These are phyloP conservation scores for Bjerkandera adusta DNA, from an alignment of 1,284 basidiomycete genomes.

Conservation along the genomic window DNA sequence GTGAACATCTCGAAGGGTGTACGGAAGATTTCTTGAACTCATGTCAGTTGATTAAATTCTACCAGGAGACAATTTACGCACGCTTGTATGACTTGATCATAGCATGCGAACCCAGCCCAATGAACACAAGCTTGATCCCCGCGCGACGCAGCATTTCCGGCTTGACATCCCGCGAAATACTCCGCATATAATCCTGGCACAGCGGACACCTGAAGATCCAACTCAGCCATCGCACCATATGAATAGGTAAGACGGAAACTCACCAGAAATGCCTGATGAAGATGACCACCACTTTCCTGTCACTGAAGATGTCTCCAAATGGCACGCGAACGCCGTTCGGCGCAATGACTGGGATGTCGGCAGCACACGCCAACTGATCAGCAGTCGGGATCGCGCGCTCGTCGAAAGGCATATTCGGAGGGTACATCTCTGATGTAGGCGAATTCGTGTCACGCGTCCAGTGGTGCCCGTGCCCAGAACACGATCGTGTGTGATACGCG, in stretches of 20 bases:
- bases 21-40: conserved; percentile 61
- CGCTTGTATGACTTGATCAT: conserved; percentile 71
- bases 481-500: conserved; percentile 2
- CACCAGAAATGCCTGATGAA: conserved; percentile 77
- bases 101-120: conserved; percentile 76
- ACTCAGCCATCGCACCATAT: conserved; percentile 3
- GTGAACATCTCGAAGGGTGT: conserved; percentile 69
- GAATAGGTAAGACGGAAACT: conserved; percentile 14
- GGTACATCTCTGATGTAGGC: too few species aligned
- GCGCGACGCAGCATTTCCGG: conserved; percentile 52
- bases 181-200: conserved; percentile 84
- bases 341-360: conserved; percentile 59
- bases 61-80: conserved; percentile 34
- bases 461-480: too few species aligned
- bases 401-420: too few species aligned
- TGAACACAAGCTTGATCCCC: conserved; percentile 62
- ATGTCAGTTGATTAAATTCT: not conserved
- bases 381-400: conserved; percentile 37
- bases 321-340: conserved; percentile 63
- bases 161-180: conserved; percentile 52
- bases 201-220: conserved; percentile 56
- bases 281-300: conserved; percentile 66
- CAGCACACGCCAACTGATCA: conserved; percentile 58
- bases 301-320: conserved; percentile 73
- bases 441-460: too few species aligned